These are phyloP conservation scores for Geosmithia morbida DNA, from an alignment of 2,329 filamentous ascomycete genomes.

Conservation along the genomic window DNA sequence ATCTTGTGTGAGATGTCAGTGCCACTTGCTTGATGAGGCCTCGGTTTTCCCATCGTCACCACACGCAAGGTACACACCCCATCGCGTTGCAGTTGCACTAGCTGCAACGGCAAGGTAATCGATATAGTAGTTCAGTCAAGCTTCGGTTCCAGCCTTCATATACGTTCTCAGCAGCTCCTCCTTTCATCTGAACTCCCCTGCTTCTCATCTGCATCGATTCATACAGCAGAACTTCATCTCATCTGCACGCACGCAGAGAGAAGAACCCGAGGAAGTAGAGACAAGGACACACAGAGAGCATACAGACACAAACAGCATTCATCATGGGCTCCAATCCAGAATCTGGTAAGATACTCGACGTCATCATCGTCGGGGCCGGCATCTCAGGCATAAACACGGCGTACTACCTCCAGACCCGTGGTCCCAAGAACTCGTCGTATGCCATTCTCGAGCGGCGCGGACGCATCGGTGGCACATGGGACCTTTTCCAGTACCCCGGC, in stretches of 20 bases:
- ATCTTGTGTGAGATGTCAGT: background rate
- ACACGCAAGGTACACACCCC: background rate
- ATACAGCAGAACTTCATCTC: too few relatives aligned
- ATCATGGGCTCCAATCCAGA: background rate
- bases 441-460: slow-evolving; percentile 53
- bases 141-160: too few relatives aligned
- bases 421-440: slow-evolving; percentile 37
- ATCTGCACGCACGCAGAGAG: background rate
- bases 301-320: background rate
- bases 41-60: background rate
- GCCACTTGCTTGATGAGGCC: background rate
- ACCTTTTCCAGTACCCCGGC: slow-evolving; percentile 62
- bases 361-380: slow-evolving; percentile 56
- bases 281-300: background rate
- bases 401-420: slow-evolving; percentile 47
- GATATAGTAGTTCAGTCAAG: too few relatives aligned
- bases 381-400: slow-evolving; percentile 63
- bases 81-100: background rate
- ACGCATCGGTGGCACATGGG: slow-evolving; percentile 64
- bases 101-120: too few relatives aligned
- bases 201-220: too few relatives aligned
- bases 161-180: too few relatives aligned
- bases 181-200: too few relatives aligned
- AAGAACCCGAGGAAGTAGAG: background rate
- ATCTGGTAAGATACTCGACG: slow-evolving; percentile 20